These are phyloP conservation scores for Gremmenia infestans DNA, from an alignment of 2,329 filamentous ascomycete species.

Conservation along the genomic window DNA sequence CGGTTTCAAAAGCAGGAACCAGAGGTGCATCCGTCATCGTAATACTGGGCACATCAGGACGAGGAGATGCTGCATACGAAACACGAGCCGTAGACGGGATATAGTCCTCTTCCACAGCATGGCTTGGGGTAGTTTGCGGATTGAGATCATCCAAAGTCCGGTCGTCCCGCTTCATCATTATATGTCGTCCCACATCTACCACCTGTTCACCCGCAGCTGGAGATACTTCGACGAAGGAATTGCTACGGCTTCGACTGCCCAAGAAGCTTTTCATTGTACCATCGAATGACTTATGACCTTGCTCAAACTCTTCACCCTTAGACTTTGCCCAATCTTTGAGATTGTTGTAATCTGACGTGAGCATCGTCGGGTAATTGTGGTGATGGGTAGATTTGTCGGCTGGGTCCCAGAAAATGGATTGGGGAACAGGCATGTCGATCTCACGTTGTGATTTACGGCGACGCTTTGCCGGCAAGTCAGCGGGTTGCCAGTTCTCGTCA, in stretches of 20 bases:
- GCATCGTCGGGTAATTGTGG: constrained; percentile 60
- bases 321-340: constrained; percentile 48
- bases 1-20: constrained; percentile 15
- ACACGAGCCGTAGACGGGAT: constrained; percentile 12
- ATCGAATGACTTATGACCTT: constrained; percentile 43
- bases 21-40: not conserved
- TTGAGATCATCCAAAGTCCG: constrained; percentile 15
- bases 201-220: constrained; percentile 26
- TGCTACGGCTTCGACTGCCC: constrained; percentile 20
- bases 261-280: constrained; percentile 27
- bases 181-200: constrained; percentile 19
- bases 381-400: constrained; percentile 53
- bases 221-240: constrained; percentile 20
- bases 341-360: constrained; percentile 50
- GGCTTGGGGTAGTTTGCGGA: not conserved
- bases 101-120: not conserved
- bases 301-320: constrained; percentile 49
- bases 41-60: not conserved
- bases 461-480: constrained; percentile 39
- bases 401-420: constrained; percentile 53
- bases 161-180: constrained; percentile 29
- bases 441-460: constrained; percentile 49
- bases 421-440: constrained; percentile 52
- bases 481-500: constrained; percentile 19
- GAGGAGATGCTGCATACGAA: constrained; percentile 1